Conservation (phyloP, 78 protist genomes). For the Dictyostelium capitatum region DNA sequence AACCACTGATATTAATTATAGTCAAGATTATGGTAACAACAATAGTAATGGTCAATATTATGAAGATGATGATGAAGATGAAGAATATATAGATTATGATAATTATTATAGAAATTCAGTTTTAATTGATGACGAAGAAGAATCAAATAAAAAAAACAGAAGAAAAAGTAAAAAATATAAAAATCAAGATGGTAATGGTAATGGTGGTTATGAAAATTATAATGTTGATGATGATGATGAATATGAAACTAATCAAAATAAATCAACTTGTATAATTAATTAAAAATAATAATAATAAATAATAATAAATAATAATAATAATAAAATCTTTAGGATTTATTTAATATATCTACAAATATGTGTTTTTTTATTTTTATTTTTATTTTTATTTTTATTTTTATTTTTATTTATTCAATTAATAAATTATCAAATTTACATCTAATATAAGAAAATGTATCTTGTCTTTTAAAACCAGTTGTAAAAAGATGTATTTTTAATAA, state of each 20-base stretch:
- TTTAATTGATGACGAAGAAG: neutral
- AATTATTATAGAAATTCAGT: conserved; percentile 6
- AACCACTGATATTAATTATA: neutral
- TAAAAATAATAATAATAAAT: neutral
- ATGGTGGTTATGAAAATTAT: neutral
- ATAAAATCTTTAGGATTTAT: neutral
- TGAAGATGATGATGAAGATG: neutral
- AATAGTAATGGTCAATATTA: neutral
- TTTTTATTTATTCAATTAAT: too few species aligned
- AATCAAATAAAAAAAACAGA: too few species aligned
- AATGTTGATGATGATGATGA: neutral
- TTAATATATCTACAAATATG: too few species aligned
- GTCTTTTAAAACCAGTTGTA: neutral
- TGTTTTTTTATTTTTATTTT: too few species aligned
- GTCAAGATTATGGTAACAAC: neutral
- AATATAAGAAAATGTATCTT: neutral
- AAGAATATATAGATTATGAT: conserved; percentile 21
- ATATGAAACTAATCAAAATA: neutral
- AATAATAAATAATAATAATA: neutral
- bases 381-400: too few species aligned
- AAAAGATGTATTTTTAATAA: neutral
- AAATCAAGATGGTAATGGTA: neutral
- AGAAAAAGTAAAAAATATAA: neutral
- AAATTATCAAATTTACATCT: neutral
- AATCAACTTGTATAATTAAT: conserved; percentile 2